Conservation (phyloP, 129 eudicot species). For the Tanacetum coccineum region DNA sequence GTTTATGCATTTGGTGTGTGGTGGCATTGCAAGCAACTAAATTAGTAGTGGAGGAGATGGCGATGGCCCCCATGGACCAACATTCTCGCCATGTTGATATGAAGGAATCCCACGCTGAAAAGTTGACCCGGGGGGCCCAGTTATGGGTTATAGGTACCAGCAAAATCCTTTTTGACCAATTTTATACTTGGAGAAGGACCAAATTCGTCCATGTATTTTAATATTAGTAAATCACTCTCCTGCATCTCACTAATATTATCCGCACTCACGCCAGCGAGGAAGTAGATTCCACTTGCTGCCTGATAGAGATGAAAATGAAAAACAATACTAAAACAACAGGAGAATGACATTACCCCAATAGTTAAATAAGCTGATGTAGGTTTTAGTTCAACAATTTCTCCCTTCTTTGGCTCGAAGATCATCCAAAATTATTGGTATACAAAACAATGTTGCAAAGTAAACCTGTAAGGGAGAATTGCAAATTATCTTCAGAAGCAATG, state of each 20-base stretch:
- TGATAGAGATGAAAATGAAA: background rate
- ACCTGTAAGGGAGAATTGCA: conserved; percentile 46
- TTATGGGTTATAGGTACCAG: no score
- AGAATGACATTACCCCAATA: conserved; percentile 49
- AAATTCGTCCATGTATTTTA: no score
- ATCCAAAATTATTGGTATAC: conserved; percentile 59
- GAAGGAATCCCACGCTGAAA: no score
- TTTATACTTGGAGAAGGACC: no score
- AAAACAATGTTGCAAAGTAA: conserved; percentile 89
- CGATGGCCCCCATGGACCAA: no score
- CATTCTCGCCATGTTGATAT: no score
- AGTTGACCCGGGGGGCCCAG: no score
- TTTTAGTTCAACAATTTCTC: conserved; percentile 57
- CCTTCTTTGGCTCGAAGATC: conserved; percentile 72
- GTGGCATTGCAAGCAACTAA: no score
- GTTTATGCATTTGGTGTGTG: no score
- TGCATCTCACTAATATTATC: conserved; percentile 46
- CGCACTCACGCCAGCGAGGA: conserved; percentile 2
- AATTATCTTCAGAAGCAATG: background rate
- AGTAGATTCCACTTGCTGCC: conserved; percentile 1
- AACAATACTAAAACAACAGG: background rate
- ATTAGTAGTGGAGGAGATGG: no score
- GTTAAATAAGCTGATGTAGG: conserved; percentile 76
- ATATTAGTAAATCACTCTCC: no score
- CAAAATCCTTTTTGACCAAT: no score